These are phyloP conservation scores for Phytophthora tentaculata DNA, from an alignment of 352 stramenopile genomes.

Conservation along the genomic window DNA sequence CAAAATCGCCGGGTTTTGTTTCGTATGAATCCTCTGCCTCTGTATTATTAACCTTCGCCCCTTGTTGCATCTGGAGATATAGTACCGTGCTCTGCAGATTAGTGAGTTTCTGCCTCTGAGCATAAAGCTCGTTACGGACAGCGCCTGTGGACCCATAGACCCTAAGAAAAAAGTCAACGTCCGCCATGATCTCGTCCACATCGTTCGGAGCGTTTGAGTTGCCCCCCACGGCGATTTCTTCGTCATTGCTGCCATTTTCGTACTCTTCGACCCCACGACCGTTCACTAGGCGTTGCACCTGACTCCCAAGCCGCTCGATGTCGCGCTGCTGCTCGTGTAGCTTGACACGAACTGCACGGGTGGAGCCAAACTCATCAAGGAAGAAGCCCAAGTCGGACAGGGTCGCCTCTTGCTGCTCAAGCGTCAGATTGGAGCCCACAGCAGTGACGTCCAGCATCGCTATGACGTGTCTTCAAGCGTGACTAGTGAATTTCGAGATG, in stretches of 20 bases:
- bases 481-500: neutral
- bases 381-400: constrained; percentile 19
- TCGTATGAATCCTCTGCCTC: neutral
- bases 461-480: neutral
- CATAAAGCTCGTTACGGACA: neutral
- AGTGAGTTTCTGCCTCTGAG: neutral
- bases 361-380: constrained; percentile 24
- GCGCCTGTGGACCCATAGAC: constrained; percentile 12
- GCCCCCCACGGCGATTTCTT: neutral
- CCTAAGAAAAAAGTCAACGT: constrained; percentile 17
- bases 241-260: neutral
- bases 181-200: constrained; percentile 21
- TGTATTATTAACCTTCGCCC: neutral
- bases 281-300: neutral
- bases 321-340: constrained; percentile 17
- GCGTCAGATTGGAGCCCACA: constrained; percentile 5
- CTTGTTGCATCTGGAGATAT: constrained; percentile 1
- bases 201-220: neutral
- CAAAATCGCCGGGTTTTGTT: neutral
- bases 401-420: constrained; percentile 12
- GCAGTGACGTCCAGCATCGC: constrained; percentile 3
- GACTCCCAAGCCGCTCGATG: constrained; percentile 1
- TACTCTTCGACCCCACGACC: neutral
- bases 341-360: constrained; percentile 16
- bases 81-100: constrained; percentile 1